A percentile compares a stretch with the other conserved stretches of the same genome.
phyloP scores from a whole-genome alignment of 306 rosid genomes.

The Medicago truncatula region MtrunA17r5.0-ANR NC_053042.1:32819501-32820000 shows the following conservation, averaged over 20 bases:
- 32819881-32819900: constrained; percentile 22
- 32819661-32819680: constrained; percentile 53
- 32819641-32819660: constrained; percentile 59
- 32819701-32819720: constrained; percentile 83
- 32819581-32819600: constrained; percentile 24
- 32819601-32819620: constrained; percentile 35
- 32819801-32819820: constrained; percentile 77
- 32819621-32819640: constrained; percentile 55
- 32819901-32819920: constrained; percentile 18
- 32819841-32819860: constrained; percentile 9
- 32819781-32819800: constrained; percentile 90
- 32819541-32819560: constrained; percentile 5
- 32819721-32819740: constrained; percentile 91
- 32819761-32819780: constrained; percentile 90
- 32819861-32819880: constrained; percentile 25
- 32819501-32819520: constrained; percentile 29
- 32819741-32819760: constrained; percentile 85
- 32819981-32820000: constrained; percentile 32
- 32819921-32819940: constrained; percentile 19
- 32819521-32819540: constrained; percentile 1
- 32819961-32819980: constrained; percentile 25
- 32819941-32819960: neutral
- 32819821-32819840: constrained; percentile 61
- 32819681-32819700: constrained; percentile 75
- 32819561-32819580: constrained; percentile 24